A percentile compares a stretch with the other conserved stretches of the same genome.
Evolutionary conservation across 2,329 filamentous ascomycete genomes (phyloP).

Genomic region (Colletotrichum liriopes): DNA sequence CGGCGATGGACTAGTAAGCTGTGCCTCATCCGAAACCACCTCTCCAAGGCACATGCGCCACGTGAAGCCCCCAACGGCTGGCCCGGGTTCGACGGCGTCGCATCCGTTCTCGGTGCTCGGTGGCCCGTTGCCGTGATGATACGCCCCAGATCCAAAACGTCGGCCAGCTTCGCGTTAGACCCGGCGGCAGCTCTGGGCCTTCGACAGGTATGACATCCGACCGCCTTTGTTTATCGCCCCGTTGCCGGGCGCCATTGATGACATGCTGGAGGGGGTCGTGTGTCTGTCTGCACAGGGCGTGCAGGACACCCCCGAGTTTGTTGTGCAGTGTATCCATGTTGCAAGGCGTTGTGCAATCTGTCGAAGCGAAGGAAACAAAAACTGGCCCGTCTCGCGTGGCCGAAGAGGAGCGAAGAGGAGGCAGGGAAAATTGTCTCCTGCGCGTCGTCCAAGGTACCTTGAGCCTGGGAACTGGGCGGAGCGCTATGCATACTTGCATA

Average conservation of each 20-base stretch:
- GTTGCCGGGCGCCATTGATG: conserved; percentile 8
- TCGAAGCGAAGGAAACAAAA: conserved; percentile 13
- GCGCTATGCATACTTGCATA: neutral
- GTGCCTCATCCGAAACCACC: neutral
- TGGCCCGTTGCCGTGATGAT: conserved; percentile 31
- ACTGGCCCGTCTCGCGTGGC: conserved; percentile 1
- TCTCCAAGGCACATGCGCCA: neutral
- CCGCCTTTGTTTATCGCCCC: conserved; percentile 18
- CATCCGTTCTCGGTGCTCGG: conserved; percentile 26
- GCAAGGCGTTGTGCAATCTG: neutral
- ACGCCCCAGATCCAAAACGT: conserved; percentile 20
- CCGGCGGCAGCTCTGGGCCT: conserved; percentile 9
- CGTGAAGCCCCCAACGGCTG: conserved; percentile 7
- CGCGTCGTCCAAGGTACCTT: no score
- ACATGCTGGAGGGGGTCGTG: neutral
- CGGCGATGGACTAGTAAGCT: neutral
- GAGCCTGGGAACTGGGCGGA: no score
- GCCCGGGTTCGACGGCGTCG: neutral
- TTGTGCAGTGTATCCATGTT: neutral
- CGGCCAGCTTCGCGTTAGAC: conserved; percentile 19
- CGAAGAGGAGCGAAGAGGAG: neutral
- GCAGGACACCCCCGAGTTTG: neutral
- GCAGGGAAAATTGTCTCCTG: neutral
- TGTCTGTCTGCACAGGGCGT: neutral
- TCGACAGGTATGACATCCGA: conserved; percentile 1